Evolutionary conservation across 75 land plant species (phyloP).

Genomic region (Adiantum capillusveneris): DNA sequence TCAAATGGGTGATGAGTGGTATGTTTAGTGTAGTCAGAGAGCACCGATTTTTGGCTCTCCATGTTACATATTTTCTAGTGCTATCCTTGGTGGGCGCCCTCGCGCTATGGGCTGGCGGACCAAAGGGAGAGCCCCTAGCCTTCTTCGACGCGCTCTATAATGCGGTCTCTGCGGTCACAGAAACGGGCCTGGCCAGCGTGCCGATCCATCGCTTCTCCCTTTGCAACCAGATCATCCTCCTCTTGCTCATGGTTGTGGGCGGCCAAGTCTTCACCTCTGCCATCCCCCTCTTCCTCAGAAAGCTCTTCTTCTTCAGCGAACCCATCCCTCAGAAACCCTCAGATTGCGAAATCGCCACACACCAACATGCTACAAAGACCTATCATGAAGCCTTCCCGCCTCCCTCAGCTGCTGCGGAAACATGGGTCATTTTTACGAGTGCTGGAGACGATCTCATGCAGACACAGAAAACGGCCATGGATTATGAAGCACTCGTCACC

Average conservation of each 20-base stretch:
- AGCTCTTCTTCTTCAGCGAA: too few relatives aligned
- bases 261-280: conserved; percentile 31
- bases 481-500: not conserved
- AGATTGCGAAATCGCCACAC: too few relatives aligned
- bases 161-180: conserved; percentile 20
- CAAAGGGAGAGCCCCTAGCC: not conserved
- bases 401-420: too few relatives aligned
- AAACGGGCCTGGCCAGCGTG: conserved; percentile 20
- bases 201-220: conserved; percentile 13
- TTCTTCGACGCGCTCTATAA: conserved; percentile 18
- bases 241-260: conserved; percentile 27
- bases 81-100: too few relatives aligned
- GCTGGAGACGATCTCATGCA: not conserved
- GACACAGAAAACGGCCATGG: not conserved
- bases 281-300: conserved; percentile 20
- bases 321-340: too few relatives aligned
- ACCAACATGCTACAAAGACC: too few relatives aligned
- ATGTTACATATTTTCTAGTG: too few relatives aligned
- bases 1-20: too few relatives aligned
- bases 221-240: conserved; percentile 6
- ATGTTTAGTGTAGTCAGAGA: too few relatives aligned
- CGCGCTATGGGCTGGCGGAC: too few relatives aligned
- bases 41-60: too few relatives aligned
- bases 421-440: not conserved
- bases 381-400: too few relatives aligned